Percentiles rank a stretch among this genome's conserved stretches.
Evolutionary conservation across 352 stramenopile genomes (phyloP).

Genomic region (Globisporangium cystogenes): DNA sequence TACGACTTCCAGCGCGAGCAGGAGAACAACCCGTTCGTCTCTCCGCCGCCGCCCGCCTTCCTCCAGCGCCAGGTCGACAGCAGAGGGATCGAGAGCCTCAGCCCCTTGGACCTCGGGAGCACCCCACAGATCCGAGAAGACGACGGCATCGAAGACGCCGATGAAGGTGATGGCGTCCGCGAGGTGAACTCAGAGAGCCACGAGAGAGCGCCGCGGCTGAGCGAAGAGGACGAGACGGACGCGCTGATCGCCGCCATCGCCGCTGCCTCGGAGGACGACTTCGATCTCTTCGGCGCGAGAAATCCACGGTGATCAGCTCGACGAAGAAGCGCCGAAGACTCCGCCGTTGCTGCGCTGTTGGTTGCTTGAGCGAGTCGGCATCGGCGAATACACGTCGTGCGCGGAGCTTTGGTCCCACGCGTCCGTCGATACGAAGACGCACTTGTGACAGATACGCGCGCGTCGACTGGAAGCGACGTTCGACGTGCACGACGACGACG

Average conservation of each 20-base stretch:
- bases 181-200: neutral
- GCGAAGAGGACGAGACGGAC: slow-evolving; percentile 8
- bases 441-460: no score
- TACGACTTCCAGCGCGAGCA: slow-evolving; percentile 39
- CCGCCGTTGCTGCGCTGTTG: no score
- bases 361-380: neutral
- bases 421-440: no score
- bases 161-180: neutral
- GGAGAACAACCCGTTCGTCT: slow-evolving; percentile 30
- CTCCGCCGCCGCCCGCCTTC: slow-evolving; percentile 2
- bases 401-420: no score
- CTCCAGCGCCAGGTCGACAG: neutral
- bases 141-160: neutral
- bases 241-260: slow-evolving; percentile 8
- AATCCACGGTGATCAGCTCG: neutral
- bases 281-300: slow-evolving; percentile 6
- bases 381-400: no score
- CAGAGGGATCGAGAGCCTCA: neutral
- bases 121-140: slow-evolving; percentile 4
- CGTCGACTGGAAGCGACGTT: no score
- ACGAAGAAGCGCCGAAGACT: neutral
- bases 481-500: no score
- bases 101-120: slow-evolving; percentile 1
- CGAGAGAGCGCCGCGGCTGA: neutral
- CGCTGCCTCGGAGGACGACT: slow-evolving; percentile 9